These are phyloP conservation scores for Marchantia polymorpha DNA, from an alignment of 225 moss, liverwort and hornwort genomes.

Conservation along the genomic window DNA sequence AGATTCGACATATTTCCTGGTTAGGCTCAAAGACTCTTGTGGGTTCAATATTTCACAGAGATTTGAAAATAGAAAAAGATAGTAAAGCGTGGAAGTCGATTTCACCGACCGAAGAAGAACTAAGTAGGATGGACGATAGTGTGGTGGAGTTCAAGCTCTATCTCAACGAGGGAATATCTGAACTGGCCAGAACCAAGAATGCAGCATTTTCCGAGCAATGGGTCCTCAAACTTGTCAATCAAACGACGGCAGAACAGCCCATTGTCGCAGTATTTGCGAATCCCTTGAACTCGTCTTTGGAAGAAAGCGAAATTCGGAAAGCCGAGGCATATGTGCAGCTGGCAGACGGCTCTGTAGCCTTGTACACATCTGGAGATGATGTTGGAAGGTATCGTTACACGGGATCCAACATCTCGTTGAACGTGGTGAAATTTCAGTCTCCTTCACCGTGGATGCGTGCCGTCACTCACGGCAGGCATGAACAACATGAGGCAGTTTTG, in stretches of 20 bases:
- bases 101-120: background rate
- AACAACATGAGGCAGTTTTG: constrained; percentile 40
- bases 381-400: background rate
- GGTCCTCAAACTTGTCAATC: constrained; percentile 29
- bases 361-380: constrained; percentile 51
- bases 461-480: constrained; percentile 22
- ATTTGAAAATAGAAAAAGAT: background rate
- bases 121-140: constrained; percentile 4
- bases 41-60: constrained; percentile 37
- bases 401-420: background rate
- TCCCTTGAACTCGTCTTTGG: constrained; percentile 19
- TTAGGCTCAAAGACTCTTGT: constrained; percentile 61
- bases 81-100: background rate
- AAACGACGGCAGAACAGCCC: constrained; percentile 19
- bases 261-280: constrained; percentile 32
- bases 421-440: constrained; percentile 52
- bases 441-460: constrained; percentile 77
- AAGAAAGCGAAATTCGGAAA: constrained; percentile 44
- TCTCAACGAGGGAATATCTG: constrained; percentile 5
- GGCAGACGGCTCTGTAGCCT: constrained; percentile 62
- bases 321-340: constrained; percentile 69
- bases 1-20: constrained; percentile 72
- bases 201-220: constrained; percentile 7
- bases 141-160: constrained; percentile 32
- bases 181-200: background rate